phyloP scores from a whole-genome alignment of 23 red algal species.

The Gracilaria caudata region DNA sequence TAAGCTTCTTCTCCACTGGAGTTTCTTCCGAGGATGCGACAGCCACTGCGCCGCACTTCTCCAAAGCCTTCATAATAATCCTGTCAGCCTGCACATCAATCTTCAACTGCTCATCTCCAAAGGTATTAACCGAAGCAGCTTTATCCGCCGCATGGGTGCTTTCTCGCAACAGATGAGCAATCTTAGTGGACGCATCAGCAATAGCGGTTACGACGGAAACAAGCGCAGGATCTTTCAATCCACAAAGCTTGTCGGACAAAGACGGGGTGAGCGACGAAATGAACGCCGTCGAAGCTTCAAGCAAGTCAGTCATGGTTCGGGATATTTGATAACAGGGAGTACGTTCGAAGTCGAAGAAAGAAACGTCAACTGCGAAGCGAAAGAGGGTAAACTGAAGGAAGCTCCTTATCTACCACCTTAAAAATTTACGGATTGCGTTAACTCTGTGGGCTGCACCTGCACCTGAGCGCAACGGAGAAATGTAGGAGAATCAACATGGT shows the following conservation, averaged over 20 bases:
- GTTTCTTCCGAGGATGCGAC: constrained; percentile 76
- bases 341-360: too few relatives aligned
- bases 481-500: background rate
- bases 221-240: background rate
- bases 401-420: too few relatives aligned
- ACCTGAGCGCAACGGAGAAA: background rate
- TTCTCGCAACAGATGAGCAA: constrained; percentile 17
- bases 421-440: too few relatives aligned
- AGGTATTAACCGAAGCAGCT: constrained; percentile 43
- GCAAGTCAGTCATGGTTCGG: background rate
- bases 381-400: too few relatives aligned
- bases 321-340: too few relatives aligned
- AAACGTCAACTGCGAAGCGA: too few relatives aligned
- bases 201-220: constrained; percentile 18
- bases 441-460: too few relatives aligned
- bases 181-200: constrained; percentile 1
- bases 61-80: constrained; percentile 52
- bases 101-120: constrained; percentile 77
- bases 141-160: constrained; percentile 39
- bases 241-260: constrained; percentile 17
- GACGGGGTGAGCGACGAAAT: constrained; percentile 19
- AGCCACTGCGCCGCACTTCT: constrained; percentile 33
- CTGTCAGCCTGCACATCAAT: constrained; percentile 74
- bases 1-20: constrained; percentile 29
- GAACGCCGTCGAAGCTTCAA: constrained; percentile 15